These are phyloP conservation scores for Fusarium xyrophilum DNA, from an alignment of 2,329 filamentous ascomycete genomes.

Conservation along the genomic window DNA sequence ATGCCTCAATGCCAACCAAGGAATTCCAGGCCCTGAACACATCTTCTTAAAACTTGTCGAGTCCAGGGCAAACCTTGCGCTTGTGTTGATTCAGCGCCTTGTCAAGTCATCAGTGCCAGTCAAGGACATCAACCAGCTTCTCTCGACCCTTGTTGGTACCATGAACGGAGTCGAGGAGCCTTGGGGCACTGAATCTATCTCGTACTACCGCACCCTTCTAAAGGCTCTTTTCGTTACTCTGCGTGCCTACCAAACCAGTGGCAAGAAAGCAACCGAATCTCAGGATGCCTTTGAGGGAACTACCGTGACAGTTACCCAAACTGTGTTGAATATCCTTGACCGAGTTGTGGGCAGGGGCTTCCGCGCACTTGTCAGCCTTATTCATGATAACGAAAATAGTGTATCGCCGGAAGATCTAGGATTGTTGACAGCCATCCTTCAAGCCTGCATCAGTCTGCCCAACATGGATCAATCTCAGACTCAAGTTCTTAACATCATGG, in stretches of 20 bases:
- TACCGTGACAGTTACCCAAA: slow-evolving; percentile 59
- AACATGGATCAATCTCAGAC: slow-evolving; percentile 74
- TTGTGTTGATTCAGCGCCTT: slow-evolving; percentile 82
- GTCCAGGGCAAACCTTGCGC: slow-evolving; percentile 78
- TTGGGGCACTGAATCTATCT: slow-evolving; percentile 58
- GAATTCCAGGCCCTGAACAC: slow-evolving; percentile 73
- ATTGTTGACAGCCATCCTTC: slow-evolving; percentile 85
- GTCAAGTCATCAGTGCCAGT: slow-evolving; percentile 63
- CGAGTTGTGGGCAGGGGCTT: slow-evolving; percentile 83
- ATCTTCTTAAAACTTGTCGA: slow-evolving; percentile 83
- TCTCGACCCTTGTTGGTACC: slow-evolving; percentile 59
- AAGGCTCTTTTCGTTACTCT: slow-evolving; percentile 86
- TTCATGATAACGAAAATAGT: slow-evolving; percentile 74
- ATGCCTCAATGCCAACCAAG: slow-evolving; percentile 80
- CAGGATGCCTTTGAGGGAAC: slow-evolving; percentile 46
- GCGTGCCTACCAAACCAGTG: slow-evolving; percentile 63
- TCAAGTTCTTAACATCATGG: slow-evolving; percentile 74
- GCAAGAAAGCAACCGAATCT: slow-evolving; percentile 44
- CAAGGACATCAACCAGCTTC: slow-evolving; percentile 59
- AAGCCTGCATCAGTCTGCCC: slow-evolving; percentile 81
- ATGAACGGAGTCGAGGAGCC: slow-evolving; percentile 63
- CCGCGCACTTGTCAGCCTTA: slow-evolving; percentile 76
- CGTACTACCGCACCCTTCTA: slow-evolving; percentile 83
- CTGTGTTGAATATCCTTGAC: slow-evolving; percentile 80
- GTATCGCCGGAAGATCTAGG: slow-evolving; percentile 80